Evolutionary conservation across 441 rosid species (phyloP), one percentile per base, ranked within the genome.

Genomic region (Hypseocharis bilobata): DNA sequence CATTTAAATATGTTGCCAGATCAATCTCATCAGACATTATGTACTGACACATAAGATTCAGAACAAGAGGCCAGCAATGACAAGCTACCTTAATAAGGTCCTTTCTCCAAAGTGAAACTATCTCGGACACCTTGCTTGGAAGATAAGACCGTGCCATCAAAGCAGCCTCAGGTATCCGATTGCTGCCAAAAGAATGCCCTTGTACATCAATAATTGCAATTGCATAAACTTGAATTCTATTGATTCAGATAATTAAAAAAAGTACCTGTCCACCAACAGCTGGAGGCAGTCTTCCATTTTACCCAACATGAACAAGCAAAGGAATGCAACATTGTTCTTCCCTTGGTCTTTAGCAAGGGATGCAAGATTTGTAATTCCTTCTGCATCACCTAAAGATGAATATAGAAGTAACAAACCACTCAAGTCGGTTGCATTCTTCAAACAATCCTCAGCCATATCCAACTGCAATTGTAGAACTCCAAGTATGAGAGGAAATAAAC

Each of bases 161-260:
- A 70, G 96, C 96, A 72, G 99, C 99, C 81, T 94, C 99, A 52
- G 99, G 99, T 81, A 94, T 84, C 74, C 99, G 94, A 82, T 89
- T 91, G 78, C 99, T 94, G 83, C 72, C 68, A 72, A 62, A 70
- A 68, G 73, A 76, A 74, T 60, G 63, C 47, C 70, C 81, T 64
- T 74, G 61, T 49, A 72, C 25, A 75, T 63, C 68, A 8, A 55
- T 20, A 40, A 54, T 60, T 34, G 57, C 45, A 49, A 29, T 27
- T 58, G 68, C 38, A 67, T 45, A 17, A 69, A 68, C 28, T 13
- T 28, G n/a, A 62, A 51, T 58, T 32, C 6, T 68, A 61, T 68
- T 10, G 40, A 63, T 58, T 62, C 62, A 72, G 70, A 49, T 6
- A 55, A 60, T 17, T 7, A 64, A 68, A 64, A 44, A 45, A 64